Evolutionary conservation across 441 rosid species (phyloP).

Genomic region (Jatropha podagrica): DNA sequence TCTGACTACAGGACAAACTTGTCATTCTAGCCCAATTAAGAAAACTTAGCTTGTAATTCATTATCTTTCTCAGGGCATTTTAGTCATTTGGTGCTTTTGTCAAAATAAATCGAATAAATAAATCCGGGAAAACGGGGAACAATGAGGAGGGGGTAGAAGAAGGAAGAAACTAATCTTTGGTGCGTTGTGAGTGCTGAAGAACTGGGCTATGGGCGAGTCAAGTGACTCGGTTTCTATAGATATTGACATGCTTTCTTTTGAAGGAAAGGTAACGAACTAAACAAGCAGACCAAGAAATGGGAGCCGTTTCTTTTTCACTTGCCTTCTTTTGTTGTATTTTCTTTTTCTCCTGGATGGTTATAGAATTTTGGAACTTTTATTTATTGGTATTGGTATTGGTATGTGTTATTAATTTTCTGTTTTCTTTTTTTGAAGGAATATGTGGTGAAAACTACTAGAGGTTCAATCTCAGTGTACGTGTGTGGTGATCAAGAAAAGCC

Average conservation of each 20-base stretch:
- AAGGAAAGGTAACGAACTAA: conserved; percentile 57
- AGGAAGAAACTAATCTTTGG: neutral
- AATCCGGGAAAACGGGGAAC: neutral
- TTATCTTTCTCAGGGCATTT: neutral
- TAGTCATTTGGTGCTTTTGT: neutral
- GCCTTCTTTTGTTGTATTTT: neutral
- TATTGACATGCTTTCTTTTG: conserved; percentile 55
- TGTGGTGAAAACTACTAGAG: conserved; percentile 72
- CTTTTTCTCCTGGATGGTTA: neutral
- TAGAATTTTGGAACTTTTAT: conserved; percentile 10
- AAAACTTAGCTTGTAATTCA: neutral
- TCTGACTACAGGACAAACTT: neutral
- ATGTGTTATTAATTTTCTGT: conserved; percentile 18
- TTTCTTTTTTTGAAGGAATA: conserved; percentile 44
- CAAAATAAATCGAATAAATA: neutral
- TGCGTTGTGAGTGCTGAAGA: conserved; percentile 6
- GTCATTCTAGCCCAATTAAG: conserved; percentile 13
- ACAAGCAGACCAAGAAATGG: neutral
- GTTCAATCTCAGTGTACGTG: conserved; percentile 66
- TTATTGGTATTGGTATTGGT: conserved; percentile 6
- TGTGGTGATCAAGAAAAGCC: conserved; percentile 85
- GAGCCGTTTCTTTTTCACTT: neutral
- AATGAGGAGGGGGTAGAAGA: conserved; percentile 4
- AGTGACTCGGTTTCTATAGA: conserved; percentile 65
- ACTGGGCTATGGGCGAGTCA: conserved; percentile 53